Base-by-base conservation (phyloP, 192 early-diverging fungal species). In the Backusella macrospora region DNA sequence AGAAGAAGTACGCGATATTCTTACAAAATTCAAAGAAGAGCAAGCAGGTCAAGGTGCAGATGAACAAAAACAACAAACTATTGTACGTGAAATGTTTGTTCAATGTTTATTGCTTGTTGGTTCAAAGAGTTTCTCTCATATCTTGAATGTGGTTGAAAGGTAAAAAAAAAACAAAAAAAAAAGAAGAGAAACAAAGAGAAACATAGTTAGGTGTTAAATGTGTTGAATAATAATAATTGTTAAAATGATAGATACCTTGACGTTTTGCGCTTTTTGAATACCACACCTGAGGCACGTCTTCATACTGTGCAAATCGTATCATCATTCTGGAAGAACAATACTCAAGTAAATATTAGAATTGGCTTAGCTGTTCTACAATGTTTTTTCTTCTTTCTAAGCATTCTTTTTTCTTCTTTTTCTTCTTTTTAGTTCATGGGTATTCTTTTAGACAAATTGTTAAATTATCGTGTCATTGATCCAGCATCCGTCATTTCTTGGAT, bases 401-500 rank as follows among this genome's bases (percentile, higher is more conserved):
- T 49, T 52, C 5, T 6, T 29, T 68, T n/a, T n/a, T 49, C 6
- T 69, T 23, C 39, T 5, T 8, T 38, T 14, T n/a, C n/a, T 9
- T 64, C 6, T 3, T 65, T 46, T 13, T 74, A 91, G 85, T 96
- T 98, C 79, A 80, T 96, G 80, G 93, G 93, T 14, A 97, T 99
- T 72, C 84, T 96, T 26, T 81, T 98, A 71, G 96, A 96, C 81
- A 98, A 98, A 80, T 85, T 99, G 71, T 82, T 97, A 70, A 96
- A 97, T 80, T 99, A 99, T 83, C 90, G 96, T 39, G 90, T 99
- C 4, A 86, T 98, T 45, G 95, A 96, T 68, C 92, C 96, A 15
- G 82, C 82, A 55, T 87, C 90, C 13, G 92, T 98, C 39, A 81
- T 98, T 55, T 81, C 87, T 39, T 93, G 94, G 93, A 81, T 94